A percentile compares a stretch with the other conserved stretches of the same genome.
phyloP scores from a whole-genome alignment of 192 early-diverging fungal species.

The Backusella mclennaniae region DNA sequence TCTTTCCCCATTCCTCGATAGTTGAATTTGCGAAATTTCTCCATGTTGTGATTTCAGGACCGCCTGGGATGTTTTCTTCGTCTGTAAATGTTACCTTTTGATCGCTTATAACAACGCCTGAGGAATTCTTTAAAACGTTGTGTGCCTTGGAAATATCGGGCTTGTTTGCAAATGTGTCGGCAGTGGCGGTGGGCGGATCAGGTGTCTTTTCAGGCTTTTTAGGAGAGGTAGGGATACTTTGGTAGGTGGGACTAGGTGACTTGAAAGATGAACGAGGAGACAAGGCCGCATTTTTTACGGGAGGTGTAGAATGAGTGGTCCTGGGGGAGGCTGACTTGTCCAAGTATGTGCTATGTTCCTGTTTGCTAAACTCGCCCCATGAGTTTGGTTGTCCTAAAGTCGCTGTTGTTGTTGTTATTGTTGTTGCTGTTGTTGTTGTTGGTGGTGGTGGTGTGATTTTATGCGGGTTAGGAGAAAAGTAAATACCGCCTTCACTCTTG shows the following conservation, averaged over 20 bases:
- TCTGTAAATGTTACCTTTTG: background rate
- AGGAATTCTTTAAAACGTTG: background rate
- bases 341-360: background rate
- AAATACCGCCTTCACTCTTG: background rate
- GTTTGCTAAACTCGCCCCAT: constrained; percentile 2
- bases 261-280: background rate
- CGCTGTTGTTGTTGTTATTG: background rate
- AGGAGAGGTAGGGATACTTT: background rate
- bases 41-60: background rate
- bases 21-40: background rate
- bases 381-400: background rate
- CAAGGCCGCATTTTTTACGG: background rate
- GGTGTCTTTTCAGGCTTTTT: background rate
- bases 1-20: background rate
- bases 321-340: background rate
- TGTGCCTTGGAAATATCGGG: background rate
- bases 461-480: background rate
- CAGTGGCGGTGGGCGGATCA: background rate
- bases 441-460: background rate
- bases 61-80: background rate
- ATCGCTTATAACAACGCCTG: background rate
- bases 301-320: background rate
- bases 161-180: background rate
- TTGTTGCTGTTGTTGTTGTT: too few species aligned
- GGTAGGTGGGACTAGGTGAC: background rate